Conservation (phyloP, 176 grass and related monocot species). For the Triticum monococcum region DNA sequence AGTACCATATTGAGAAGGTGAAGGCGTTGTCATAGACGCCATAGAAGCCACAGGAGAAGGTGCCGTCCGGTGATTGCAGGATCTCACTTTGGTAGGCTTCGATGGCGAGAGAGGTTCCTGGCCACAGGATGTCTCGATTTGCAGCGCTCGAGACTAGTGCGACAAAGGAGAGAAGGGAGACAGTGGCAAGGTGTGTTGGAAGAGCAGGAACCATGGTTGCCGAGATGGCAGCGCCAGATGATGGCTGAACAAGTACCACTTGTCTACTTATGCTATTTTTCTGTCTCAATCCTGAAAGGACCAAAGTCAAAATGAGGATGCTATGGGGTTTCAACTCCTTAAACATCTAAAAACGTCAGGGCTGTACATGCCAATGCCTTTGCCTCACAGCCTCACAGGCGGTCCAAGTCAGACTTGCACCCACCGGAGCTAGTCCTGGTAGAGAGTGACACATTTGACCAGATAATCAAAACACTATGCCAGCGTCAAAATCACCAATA, state of each 20-base stretch:
- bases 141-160: not conserved
- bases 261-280: not conserved
- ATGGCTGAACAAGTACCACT: not conserved
- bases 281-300: not conserved
- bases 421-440: not conserved
- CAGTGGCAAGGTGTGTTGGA: not conserved
- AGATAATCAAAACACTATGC: not conserved
- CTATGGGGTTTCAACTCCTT: not conserved
- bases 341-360: not conserved
- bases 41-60: not conserved
- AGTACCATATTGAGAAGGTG: not conserved
- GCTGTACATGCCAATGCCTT: not conserved
- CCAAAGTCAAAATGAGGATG: not conserved
- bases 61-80: not conserved
- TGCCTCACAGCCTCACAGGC: not conserved
- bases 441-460: conserved; percentile 11
- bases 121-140: not conserved
- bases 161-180: not conserved
- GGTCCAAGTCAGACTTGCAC: not conserved
- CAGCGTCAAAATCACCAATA: not conserved
- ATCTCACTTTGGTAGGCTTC: conserved; percentile 27
- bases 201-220: conserved; percentile 14
- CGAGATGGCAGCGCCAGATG: not conserved
- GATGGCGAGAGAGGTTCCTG: conserved; percentile 16
- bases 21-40: not conserved